These are phyloP conservation scores for Silene latifolia DNA, from an alignment of 148 eudicot species.

Conservation along the genomic window DNA sequence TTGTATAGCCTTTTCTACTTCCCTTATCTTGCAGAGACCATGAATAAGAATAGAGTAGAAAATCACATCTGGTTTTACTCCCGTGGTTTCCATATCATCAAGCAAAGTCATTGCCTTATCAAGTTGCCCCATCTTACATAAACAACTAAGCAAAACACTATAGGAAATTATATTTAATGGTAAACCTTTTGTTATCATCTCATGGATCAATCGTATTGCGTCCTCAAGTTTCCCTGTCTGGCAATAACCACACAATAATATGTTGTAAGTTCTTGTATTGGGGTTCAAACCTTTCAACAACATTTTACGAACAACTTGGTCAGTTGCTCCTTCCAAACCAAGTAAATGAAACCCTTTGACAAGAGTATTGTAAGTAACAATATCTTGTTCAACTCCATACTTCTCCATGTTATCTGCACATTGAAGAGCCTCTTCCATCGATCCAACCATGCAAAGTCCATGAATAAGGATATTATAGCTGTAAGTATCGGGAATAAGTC, in stretches of 20 bases:
- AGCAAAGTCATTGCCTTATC: constrained; percentile 51
- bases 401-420: constrained; percentile 60
- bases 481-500: constrained; percentile 65
- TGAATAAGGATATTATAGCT: constrained; percentile 77
- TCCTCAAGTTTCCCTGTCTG: constrained; percentile 48
- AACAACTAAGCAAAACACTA: constrained; percentile 51
- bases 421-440: constrained; percentile 71
- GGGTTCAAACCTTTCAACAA: constrained; percentile 43
- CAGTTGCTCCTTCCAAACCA: constrained; percentile 46
- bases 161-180: constrained; percentile 44
- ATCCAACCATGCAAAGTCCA: constrained; percentile 66
- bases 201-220: constrained; percentile 48
- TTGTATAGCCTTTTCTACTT: constrained; percentile 45
- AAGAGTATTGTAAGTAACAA: constrained; percentile 68
- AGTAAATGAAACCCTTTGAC: constrained; percentile 66
- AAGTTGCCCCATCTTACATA: constrained; percentile 57
- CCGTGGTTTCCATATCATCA: constrained; percentile 47
- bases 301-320: constrained; percentile 39
- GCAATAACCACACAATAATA: constrained; percentile 69
- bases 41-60: constrained; percentile 62
- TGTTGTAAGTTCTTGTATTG: constrained; percentile 42
- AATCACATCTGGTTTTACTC: constrained; percentile 53
- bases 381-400: constrained; percentile 64
- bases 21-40: constrained; percentile 69
- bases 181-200: constrained; percentile 56